Evolutionary conservation across 108 stramenopile genomes (phyloP).

Genomic region (Nannochloropsis gaditana): DNA sequence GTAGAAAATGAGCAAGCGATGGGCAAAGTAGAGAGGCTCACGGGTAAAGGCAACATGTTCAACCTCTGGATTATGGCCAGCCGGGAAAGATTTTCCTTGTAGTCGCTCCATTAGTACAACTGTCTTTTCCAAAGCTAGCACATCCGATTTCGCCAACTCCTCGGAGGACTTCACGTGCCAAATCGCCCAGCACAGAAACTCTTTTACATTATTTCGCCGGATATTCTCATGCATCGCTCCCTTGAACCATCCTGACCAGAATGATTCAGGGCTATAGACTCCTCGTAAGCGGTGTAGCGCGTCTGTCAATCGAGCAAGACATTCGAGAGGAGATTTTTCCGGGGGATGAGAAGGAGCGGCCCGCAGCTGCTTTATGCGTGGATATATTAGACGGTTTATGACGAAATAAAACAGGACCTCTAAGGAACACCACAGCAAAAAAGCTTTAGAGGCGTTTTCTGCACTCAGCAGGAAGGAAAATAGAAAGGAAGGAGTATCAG

Average conservation of each 20-base stretch:
- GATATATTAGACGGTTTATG: not conserved
- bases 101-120: not conserved
- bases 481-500: not conserved
- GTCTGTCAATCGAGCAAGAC: not conserved
- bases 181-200: slow-evolving; percentile 20
- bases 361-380: not conserved
- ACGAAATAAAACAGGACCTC: not conserved
- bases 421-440: not conserved
- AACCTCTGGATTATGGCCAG: not conserved
- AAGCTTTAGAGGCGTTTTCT: not conserved
- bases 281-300: slow-evolving; percentile 7
- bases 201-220: slow-evolving; percentile 11
- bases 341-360: not conserved
- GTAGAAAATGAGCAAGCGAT: not conserved
- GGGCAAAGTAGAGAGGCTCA: not conserved
- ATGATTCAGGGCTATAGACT: slow-evolving; percentile 1
- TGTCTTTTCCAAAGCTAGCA: not conserved
- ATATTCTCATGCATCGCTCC: slow-evolving; percentile 6
- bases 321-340: not conserved
- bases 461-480: not conserved
- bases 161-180: not conserved
- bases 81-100: not conserved
- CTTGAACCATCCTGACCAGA: slow-evolving; percentile 22
- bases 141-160: not conserved
- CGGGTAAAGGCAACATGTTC: not conserved